phyloP scores from a whole-genome alignment of 306 rosid species.

The Calophaca sinica region DNA sequence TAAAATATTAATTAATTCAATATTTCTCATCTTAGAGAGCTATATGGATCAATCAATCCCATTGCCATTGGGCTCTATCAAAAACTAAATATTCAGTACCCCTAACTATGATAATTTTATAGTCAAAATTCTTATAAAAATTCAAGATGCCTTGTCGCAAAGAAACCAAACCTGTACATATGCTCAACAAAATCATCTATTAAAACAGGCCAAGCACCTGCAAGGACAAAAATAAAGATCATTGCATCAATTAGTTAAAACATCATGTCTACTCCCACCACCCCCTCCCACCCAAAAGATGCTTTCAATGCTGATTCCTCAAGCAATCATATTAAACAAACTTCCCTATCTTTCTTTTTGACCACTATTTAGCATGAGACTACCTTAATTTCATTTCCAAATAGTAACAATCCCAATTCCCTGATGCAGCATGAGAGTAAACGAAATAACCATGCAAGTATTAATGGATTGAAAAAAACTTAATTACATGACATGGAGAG shows the following conservation, averaged over 20 bases:
- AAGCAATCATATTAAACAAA: constrained; percentile 3
- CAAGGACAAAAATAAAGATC: constrained; percentile 15
- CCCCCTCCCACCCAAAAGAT: background rate
- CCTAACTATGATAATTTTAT: constrained; percentile 34
- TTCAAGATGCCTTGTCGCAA: constrained; percentile 30
- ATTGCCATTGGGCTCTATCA: constrained; percentile 21
- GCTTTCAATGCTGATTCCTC: constrained; percentile 23
- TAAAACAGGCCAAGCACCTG: constrained; percentile 99
- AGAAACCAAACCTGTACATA: constrained; percentile 86
- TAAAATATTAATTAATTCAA: constrained; percentile 13
- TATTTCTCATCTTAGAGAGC: constrained; percentile 24
- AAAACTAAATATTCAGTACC: constrained; percentile 18
- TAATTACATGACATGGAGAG: constrained; percentile 23
- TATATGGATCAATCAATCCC: constrained; percentile 34
- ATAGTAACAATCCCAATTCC: background rate
- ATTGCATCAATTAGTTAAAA: constrained; percentile 30
- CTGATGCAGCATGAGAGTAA: constrained; percentile 29
- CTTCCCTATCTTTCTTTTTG: background rate
- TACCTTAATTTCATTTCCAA: background rate
- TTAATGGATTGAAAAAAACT: constrained; percentile 14
- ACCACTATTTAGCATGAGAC: background rate
- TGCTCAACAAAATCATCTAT: constrained; percentile 97
- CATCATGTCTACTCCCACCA: background rate
- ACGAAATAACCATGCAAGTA: constrained; percentile 25
- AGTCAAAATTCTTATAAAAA: constrained; percentile 7